These are phyloP conservation scores for Verticillium dahliae DNA, from an alignment of 2,329 filamentous ascomycete species.

Conservation along the genomic window DNA sequence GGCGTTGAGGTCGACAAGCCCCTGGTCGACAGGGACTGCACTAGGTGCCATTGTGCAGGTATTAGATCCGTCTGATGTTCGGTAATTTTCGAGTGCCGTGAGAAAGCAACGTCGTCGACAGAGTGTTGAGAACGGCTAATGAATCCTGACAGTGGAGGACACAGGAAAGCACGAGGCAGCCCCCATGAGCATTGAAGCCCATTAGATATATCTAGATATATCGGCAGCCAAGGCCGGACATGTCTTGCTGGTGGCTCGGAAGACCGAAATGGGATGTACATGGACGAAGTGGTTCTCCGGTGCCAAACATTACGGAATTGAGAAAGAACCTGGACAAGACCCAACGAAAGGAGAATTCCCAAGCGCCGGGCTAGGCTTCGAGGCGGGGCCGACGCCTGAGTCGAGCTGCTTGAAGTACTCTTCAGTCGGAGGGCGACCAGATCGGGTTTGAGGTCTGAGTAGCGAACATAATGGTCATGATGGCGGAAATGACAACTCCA, in stretches of 20 bases:
- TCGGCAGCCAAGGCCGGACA: conserved; percentile 1
- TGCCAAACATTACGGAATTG: conserved; percentile 6
- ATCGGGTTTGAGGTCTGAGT: background rate
- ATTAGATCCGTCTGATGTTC: background rate
- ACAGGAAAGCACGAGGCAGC: background rate
- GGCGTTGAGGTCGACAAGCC: conserved; percentile 1
- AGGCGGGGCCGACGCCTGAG: background rate
- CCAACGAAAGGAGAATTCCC: background rate
- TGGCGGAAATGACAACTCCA: no score
- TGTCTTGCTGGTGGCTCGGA: conserved; percentile 6
- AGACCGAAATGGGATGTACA: conserved; percentile 4
- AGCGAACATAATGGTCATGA: no score
- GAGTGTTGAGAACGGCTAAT: no score
- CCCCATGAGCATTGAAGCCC: background rate
- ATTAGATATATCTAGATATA: conserved; percentile 8
- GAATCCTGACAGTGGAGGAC: background rate
- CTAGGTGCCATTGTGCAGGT: conserved; percentile 9
- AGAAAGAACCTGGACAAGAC: background rate
- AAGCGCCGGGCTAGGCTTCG: background rate
- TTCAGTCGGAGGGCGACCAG: background rate
- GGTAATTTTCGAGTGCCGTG: background rate
- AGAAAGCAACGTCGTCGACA: background rate
- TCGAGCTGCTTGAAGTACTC: conserved; percentile 1
- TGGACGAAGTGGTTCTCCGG: conserved; percentile 1
- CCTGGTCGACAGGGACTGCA: conserved; percentile 7